Evolutionary conservation across 2,329 filamentous ascomycete species (phyloP).

Genomic region (Nothophoma quercina): DNA sequence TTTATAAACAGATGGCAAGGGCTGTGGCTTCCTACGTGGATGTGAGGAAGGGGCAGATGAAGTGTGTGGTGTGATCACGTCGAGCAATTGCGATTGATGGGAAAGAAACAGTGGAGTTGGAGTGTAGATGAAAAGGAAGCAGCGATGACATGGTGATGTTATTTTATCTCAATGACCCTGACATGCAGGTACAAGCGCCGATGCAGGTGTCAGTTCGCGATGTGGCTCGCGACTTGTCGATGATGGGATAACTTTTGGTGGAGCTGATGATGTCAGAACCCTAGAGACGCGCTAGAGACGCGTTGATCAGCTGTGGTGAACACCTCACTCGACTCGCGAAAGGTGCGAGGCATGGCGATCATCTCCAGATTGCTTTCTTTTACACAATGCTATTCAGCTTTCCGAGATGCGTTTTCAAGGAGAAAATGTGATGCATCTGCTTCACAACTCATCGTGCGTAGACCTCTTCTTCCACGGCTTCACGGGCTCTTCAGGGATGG

Average conservation of each 20-base stretch:
- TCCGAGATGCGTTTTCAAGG: no score
- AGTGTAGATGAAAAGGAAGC: not conserved
- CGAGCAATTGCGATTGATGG: not conserved
- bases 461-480: no score
- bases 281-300: not conserved
- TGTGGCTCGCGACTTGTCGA: constrained; percentile 10
- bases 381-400: no score
- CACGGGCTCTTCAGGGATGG: no score
- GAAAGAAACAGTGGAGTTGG: not conserved
- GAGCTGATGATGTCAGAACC: constrained; percentile 23
- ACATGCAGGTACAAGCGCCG: constrained; percentile 19
- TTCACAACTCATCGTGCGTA: no score
- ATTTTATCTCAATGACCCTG: not conserved
- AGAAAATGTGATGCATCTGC: no score
- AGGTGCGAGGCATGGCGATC: no score
- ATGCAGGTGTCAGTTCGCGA: constrained; percentile 14
- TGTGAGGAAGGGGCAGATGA: not conserved
- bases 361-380: no score
- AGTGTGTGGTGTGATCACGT: not conserved
- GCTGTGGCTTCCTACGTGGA: not conserved
- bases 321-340: no score
- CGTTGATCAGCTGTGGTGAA: constrained; percentile 6
- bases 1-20: not conserved
- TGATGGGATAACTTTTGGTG: constrained; percentile 16
- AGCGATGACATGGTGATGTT: constrained; percentile 12